Conservation (phyloP, 2,329 filamentous ascomycete species). For the Fusarium sp. region DNA sequence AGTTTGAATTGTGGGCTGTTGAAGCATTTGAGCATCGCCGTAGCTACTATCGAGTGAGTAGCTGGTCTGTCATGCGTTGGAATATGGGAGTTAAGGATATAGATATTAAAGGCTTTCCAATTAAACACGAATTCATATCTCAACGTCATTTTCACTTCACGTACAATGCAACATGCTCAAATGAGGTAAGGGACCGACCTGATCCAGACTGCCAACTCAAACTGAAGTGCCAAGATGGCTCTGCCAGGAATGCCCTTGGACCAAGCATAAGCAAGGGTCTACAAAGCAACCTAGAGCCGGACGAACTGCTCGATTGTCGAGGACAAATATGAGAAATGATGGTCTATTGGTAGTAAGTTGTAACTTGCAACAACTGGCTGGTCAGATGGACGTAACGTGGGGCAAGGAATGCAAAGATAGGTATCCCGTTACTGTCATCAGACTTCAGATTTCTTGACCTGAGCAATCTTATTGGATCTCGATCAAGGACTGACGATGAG, state of each 20-base stretch:
- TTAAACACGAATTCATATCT: not conserved
- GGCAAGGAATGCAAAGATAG: not conserved
- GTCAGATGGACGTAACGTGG: not conserved
- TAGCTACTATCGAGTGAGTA: not conserved
- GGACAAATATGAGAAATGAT: not conserved
- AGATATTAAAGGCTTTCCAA: not conserved
- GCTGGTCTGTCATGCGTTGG: not conserved
- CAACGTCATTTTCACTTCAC: not conserved
- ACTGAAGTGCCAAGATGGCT: not conserved
- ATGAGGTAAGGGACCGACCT: not conserved
- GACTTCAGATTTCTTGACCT: slow-evolving; percentile 1
- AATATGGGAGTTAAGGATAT: slow-evolving; percentile 4
- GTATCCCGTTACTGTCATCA: slow-evolving; percentile 1
- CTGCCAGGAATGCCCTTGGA: not conserved
- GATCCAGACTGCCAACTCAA: not conserved
- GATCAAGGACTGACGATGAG: not conserved
- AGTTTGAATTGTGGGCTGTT: not conserved
- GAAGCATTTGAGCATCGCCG: not conserved
- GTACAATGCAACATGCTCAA: not conserved
- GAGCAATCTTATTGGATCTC: not conserved
- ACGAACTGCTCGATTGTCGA: not conserved
- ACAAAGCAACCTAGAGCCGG: not conserved
- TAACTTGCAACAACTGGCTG: not conserved
- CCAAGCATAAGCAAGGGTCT: not conserved
- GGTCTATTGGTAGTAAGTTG: not conserved